These are phyloP conservation scores for Gossypium gossypioides DNA, from an alignment of 441 rosid genomes.

Conservation along the genomic window DNA sequence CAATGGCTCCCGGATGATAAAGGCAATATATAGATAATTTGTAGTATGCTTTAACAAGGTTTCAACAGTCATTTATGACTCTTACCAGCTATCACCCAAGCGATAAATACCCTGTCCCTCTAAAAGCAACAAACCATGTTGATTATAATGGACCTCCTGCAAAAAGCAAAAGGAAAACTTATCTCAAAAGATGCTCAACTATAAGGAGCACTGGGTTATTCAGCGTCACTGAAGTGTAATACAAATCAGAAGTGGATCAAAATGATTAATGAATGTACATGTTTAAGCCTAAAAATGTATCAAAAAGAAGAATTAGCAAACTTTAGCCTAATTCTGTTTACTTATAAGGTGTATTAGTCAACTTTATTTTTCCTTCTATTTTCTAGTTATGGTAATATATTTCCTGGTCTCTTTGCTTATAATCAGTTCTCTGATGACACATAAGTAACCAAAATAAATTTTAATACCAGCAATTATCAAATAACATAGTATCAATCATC, in stretches of 20 bases:
- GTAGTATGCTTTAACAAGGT: conserved; percentile 1
- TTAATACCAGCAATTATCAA: conserved; percentile 8
- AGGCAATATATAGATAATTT: neutral
- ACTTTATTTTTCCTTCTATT: neutral
- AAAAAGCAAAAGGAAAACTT: conserved; percentile 7
- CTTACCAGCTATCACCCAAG: conserved; percentile 77
- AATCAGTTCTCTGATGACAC: neutral
- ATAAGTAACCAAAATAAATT: neutral
- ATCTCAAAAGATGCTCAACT: neutral
- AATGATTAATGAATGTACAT: neutral
- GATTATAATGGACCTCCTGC: conserved; percentile 93
- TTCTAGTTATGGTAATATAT: neutral
- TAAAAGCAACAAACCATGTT: conserved; percentile 78
- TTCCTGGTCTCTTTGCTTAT: neutral
- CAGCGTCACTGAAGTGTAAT: neutral
- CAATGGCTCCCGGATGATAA: neutral
- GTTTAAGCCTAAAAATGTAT: neutral
- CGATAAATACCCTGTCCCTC: conserved; percentile 89
- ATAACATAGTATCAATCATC: conserved; percentile 10
- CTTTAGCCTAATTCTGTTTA: neutral
- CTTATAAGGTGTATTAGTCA: neutral
- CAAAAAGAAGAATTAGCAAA: neutral
- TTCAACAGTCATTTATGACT: conserved; percentile 14
- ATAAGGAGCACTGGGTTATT: neutral
- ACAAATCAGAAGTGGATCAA: neutral